Evolutionary conservation across 345 rosid genomes (phyloP), one percentile per base, ranked within the genome.

Genomic region (Iberis pinnata): DNA sequence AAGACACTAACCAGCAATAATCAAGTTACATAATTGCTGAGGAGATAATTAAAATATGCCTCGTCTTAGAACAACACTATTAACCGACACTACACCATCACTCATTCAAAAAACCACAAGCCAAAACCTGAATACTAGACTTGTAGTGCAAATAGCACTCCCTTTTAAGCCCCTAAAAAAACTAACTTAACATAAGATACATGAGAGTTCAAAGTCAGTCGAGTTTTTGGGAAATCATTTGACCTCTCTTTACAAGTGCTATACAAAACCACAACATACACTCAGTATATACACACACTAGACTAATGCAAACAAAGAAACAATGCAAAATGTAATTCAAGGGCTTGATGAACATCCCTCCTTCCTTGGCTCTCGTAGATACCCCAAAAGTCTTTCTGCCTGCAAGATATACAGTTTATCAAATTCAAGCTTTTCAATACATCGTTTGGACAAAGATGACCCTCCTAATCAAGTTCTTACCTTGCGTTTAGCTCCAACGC

Each of bases 341-440:
- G 85, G 83, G 68, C 70, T 80, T 29, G 81, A 70, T 17, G 81
- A 72, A 0, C 78, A 67, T 29, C 81, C 78, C 44, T 80, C 83
- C 35, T 77, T 77, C 54, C 95, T 75, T 27, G 83, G 80, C 63
- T 77, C 95, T 64, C 95, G 61, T 49, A 86, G 75, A 73, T 86
- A 80, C 41, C 75, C 78, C 43, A 86, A 80, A 18, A 86, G 95
- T 12, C 70, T 88, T 72, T 88, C 98, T 26, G 98, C 98, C 98
- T 92, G 83, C 77, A 72, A 18, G 22, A 42, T 17, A 43, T 54
- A 19, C 40, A 18, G 35, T 37, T 35, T 1, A 50, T 65, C 51
- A 54, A 11, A 1, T 27, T 44, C 20, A 43, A 52, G 59, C 24
- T 40, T 48, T 38, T 39, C 17, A 49, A n/a, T 18, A 33, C 33